phyloP scores from a whole-genome alignment of 1,284 basidiomycete genomes.

The Cutaneotrichosporon dermatis region DNA sequence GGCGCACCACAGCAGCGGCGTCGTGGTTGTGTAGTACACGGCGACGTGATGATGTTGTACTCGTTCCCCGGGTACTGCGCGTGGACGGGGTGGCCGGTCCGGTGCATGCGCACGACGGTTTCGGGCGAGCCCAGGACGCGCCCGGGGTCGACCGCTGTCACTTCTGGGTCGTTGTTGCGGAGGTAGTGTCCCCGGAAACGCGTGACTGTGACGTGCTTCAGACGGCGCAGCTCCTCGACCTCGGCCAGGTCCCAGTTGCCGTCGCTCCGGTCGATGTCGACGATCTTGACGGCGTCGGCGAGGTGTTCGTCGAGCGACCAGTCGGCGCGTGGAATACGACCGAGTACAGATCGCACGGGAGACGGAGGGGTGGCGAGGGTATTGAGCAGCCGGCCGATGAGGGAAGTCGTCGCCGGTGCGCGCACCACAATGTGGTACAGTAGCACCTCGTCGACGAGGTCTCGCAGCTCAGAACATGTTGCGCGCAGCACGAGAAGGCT shows the following conservation, averaged over 20 bases:
- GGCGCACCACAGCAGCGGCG: neutral
- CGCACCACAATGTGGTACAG: constrained; percentile 1
- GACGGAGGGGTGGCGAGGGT: neutral
- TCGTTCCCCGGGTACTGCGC: neutral
- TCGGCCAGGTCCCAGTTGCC: neutral
- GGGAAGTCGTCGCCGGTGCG: neutral
- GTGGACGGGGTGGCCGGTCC: neutral
- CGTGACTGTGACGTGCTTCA: neutral
- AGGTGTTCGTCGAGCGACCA: neutral
- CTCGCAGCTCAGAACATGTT: constrained; percentile 1
- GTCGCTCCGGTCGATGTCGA: neutral
- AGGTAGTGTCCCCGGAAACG: neutral
- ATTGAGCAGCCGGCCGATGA: neutral
- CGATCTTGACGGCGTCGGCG: neutral
- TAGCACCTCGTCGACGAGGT: constrained; percentile 2
- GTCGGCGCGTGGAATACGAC: neutral
- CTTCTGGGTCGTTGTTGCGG: neutral
- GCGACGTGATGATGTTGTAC: neutral
- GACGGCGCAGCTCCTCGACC: neutral
- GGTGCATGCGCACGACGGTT: neutral
- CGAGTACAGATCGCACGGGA: neutral
- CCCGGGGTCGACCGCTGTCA: neutral
- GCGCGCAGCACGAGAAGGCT: constrained; percentile 1
- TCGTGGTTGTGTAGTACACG: neutral
- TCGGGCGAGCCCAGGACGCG: neutral